Evolutionary conservation across 106 monocot species (phyloP).

Genomic region (Dioscorea dumetorum): DNA sequence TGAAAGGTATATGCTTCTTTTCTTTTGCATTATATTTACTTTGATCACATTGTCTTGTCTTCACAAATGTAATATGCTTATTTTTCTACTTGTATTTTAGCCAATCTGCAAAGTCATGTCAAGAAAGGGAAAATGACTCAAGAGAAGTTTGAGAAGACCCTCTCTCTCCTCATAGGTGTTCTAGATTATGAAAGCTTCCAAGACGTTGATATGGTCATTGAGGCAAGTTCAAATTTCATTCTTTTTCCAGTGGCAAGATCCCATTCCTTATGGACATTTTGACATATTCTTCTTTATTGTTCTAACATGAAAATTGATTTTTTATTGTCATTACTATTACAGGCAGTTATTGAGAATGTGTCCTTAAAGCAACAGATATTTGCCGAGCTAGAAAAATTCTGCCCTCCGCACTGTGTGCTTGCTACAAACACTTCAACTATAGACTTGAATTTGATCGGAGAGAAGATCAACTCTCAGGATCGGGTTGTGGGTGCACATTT

Average conservation of each 20-base stretch:
- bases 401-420: constrained; percentile 79
- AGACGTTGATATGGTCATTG: constrained; percentile 86
- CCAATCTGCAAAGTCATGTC: constrained; percentile 80
- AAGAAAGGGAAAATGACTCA: constrained; percentile 87
- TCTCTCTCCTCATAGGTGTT: constrained; percentile 69
- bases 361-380: constrained; percentile 93
- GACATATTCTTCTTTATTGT: neutral
- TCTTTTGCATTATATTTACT: neutral
- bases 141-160: constrained; percentile 62
- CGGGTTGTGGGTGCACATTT: constrained; percentile 94
- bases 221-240: constrained; percentile 32
- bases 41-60: neutral
- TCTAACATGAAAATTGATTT: neutral
- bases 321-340: constrained; percentile 14
- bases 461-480: constrained; percentile 66
- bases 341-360: constrained; percentile 95
- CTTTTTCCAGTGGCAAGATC: neutral
- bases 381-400: constrained; percentile 79
- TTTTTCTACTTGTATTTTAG: constrained; percentile 24
- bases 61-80: neutral
- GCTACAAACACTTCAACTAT: constrained; percentile 94
- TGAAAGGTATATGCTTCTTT: constrained; percentile 53
- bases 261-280: neutral
- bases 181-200: constrained; percentile 76
- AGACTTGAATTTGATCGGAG: constrained; percentile 85